These are phyloP conservation scores for Leccinum angustisporum DNA, from an alignment of 1,284 basidiomycete species.

Conservation along the genomic window DNA sequence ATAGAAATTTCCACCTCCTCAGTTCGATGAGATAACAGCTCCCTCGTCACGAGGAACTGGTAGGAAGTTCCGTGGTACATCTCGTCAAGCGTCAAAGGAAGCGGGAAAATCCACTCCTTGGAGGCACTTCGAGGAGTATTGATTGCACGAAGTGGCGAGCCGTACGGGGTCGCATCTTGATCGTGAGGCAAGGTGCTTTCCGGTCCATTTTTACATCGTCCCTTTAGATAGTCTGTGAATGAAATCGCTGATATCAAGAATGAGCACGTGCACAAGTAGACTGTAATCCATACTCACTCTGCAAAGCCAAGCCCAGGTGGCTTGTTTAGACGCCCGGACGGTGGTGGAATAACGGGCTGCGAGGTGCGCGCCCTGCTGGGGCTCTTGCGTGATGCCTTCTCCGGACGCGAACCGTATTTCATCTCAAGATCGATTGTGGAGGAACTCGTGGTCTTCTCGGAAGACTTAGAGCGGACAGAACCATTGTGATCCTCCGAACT, in stretches of 20 bases:
- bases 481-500: slow-evolving; percentile 13
- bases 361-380: slow-evolving; percentile 15
- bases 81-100: slow-evolving; percentile 82
- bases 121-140: slow-evolving; percentile 34
- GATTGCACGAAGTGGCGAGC: slow-evolving; percentile 40
- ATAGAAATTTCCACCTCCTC: slow-evolving; percentile 79
- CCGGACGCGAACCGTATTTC: slow-evolving; percentile 13
- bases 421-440: slow-evolving; percentile 6
- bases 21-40: slow-evolving; percentile 55
- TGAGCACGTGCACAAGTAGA: slow-evolving; percentile 13
- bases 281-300: slow-evolving; percentile 25
- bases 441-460: slow-evolving; percentile 15
- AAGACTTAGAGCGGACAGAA: slow-evolving; percentile 15
- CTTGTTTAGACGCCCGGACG: slow-evolving; percentile 22
- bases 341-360: slow-evolving; percentile 32
- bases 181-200: slow-evolving; percentile 25
- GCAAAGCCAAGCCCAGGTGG: slow-evolving; percentile 24
- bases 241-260: slow-evolving; percentile 22
- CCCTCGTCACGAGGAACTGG: slow-evolving; percentile 78
- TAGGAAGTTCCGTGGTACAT: slow-evolving; percentile 81
- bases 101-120: slow-evolving; percentile 63
- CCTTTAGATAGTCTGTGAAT: slow-evolving; percentile 29
- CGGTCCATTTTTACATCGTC: slow-evolving; percentile 8
- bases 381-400: slow-evolving; percentile 12
- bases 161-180: slow-evolving; percentile 35